Conservation (phyloP, 2,329 filamentous ascomycete genomes). For the Colletotrichum cordylinicola region DNA sequence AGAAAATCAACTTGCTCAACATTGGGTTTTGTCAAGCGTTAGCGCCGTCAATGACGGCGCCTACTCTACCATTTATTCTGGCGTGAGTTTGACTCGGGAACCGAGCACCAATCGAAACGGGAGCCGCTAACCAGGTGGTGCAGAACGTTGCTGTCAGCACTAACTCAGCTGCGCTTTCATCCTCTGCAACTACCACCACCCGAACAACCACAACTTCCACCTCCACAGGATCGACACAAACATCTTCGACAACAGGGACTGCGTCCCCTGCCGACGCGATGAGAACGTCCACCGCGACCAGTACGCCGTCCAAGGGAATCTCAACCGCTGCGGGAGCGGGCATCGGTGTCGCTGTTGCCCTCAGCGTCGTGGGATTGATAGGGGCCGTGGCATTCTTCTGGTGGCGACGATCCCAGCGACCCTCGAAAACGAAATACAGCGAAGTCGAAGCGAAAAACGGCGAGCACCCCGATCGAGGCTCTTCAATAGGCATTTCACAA, state of each 20-base stretch:
- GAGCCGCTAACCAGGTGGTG: background rate
- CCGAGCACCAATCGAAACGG: background rate
- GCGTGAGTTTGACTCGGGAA: slow-evolving; percentile 24
- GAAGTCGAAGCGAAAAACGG: slow-evolving; percentile 14
- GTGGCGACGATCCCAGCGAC: slow-evolving; percentile 27
- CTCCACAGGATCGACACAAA: background rate
- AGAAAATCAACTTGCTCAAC: slow-evolving; percentile 33
- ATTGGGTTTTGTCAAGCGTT: slow-evolving; percentile 38
- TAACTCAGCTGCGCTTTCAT: background rate
- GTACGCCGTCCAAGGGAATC: slow-evolving; percentile 20
- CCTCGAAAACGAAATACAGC: slow-evolving; percentile 3
- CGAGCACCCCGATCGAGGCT: background rate
- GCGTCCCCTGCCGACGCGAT: background rate
- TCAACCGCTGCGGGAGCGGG: slow-evolving; percentile 35
- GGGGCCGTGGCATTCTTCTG: slow-evolving; percentile 29
- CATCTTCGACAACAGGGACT: background rate
- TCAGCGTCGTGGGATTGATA: slow-evolving; percentile 30
- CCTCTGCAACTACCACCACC: slow-evolving; percentile 10
- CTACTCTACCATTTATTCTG: slow-evolving; percentile 37
- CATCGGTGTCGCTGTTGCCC: slow-evolving; percentile 33
- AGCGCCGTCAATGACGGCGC: slow-evolving; percentile 34
- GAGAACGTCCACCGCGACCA: background rate
- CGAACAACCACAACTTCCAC: background rate
- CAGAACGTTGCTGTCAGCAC: background rate
- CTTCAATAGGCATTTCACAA: background rate